A percentile compares a stretch with the other conserved stretches of the same genome.
phyloP scores from a whole-genome alignment of 495 filamentous ascomycete genomes.

The Platismatia glauca region DNA sequence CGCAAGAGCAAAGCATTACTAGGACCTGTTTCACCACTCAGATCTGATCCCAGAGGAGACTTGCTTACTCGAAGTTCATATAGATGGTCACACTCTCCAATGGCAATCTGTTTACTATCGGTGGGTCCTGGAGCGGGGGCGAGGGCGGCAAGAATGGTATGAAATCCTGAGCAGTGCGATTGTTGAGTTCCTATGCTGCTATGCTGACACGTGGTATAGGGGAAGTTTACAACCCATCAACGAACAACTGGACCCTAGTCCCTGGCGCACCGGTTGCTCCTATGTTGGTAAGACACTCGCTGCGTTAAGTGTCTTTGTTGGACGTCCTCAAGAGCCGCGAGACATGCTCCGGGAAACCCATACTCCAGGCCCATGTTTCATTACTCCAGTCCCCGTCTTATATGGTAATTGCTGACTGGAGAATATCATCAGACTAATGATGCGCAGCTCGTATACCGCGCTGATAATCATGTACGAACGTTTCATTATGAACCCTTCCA shows the following conservation, averaged over 20 bases:
- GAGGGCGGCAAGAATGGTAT: slow-evolving; percentile 24
- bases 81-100: slow-evolving; percentile 40
- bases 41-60: not conserved
- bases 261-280: slow-evolving; percentile 32
- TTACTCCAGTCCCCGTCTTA: not conserved
- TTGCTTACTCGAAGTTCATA: not conserved
- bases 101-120: slow-evolving; percentile 51
- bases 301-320: not conserved
- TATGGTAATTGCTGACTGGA: not conserved
- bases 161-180: slow-evolving; percentile 32
- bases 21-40: too few species aligned
- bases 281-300: slow-evolving; percentile 29
- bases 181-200: not conserved
- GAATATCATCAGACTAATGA: slow-evolving; percentile 34
- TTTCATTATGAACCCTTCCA: not conserved
- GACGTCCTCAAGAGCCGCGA: not conserved
- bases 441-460: slow-evolving; percentile 33
- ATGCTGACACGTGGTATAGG: slow-evolving; percentile 6
- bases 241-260: slow-evolving; percentile 33
- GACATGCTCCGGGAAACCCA: not conserved
- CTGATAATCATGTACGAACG: slow-evolving; percentile 40
- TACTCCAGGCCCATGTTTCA: not conserved
- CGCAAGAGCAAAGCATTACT: not conserved
- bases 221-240: slow-evolving; percentile 42
- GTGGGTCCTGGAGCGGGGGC: slow-evolving; percentile 47